phyloP scores from a whole-genome alignment of 2,329 filamentous ascomycete genomes.

The Cordyceps javanica region DNA sequence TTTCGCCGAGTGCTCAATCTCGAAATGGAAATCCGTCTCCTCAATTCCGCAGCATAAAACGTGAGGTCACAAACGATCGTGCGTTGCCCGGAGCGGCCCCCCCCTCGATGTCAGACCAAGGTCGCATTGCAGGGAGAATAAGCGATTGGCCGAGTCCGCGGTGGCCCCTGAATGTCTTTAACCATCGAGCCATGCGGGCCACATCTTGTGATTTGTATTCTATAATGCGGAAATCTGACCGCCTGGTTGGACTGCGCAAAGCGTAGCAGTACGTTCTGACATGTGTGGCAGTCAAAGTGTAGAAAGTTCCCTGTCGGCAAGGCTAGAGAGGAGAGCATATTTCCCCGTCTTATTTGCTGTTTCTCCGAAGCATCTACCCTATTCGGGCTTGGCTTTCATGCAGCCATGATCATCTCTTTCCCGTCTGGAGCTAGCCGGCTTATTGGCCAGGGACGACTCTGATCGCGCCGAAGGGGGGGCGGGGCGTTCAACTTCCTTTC shows the following conservation, averaged over 20 bases:
- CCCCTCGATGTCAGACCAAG: constrained; percentile 2
- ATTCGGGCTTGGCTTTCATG: neutral
- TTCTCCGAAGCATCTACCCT: constrained; percentile 3
- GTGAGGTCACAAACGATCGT: neutral
- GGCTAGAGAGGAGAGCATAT: neutral
- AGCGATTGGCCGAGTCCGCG: constrained; percentile 4
- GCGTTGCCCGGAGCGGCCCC: constrained; percentile 1
- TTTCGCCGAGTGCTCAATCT: neutral
- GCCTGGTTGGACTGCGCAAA: neutral
- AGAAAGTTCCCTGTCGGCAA: neutral
- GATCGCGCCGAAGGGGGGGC: neutral
- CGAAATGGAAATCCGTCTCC: neutral
- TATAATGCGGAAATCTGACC: neutral
- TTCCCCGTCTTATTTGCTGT: constrained; percentile 7
- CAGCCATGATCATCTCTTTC: constrained; percentile 4
- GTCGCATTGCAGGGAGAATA: constrained; percentile 10
- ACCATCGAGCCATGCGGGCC: neutral
- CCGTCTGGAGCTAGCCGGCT: neutral
- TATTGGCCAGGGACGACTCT: neutral
- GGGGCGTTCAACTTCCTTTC: neutral
- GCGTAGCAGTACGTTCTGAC: neutral
- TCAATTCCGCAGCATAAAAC: neutral
- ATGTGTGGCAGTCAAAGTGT: neutral
- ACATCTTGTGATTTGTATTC: neutral
- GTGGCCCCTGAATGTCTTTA: neutral